Percentiles rank a stretch among this genome's conserved stretches.
phyloP scores from a whole-genome alignment of 176 grass and related monocot species.

The Rhynchospora pubera region DNA sequence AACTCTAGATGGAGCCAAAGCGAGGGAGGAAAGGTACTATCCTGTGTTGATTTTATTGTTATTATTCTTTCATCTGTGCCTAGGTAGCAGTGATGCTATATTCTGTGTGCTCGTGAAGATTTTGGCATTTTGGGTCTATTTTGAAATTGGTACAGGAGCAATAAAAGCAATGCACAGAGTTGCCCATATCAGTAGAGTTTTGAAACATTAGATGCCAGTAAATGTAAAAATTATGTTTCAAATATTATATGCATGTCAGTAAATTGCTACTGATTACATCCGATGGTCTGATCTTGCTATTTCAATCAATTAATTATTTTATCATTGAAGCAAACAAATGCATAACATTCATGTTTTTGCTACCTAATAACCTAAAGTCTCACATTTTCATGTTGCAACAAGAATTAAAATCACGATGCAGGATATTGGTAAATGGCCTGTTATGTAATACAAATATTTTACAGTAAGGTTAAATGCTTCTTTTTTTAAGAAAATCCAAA shows the following conservation, averaged over 20 bases:
- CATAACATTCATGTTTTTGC: background rate
- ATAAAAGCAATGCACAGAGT: background rate
- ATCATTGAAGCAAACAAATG: background rate
- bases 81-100: background rate
- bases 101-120: background rate
- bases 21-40: conserved; percentile 69
- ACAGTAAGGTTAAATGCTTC: background rate
- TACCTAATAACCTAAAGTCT: background rate
- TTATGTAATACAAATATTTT: background rate
- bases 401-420: background rate
- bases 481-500: background rate
- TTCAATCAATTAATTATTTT: background rate
- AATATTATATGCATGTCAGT: background rate
- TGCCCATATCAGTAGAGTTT: background rate
- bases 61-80: background rate
- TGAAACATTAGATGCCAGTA: background rate
- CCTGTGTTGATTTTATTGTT: background rate
- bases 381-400: background rate
- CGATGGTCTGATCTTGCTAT: background rate
- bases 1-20: conserved; percentile 92
- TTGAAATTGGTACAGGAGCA: background rate
- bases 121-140: background rate
- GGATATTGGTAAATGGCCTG: background rate
- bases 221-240: background rate
- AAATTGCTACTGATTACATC: background rate